Base-by-base conservation (phyloP, 2,329 filamentous ascomycete genomes). In the Anisogramma anomala region DNA sequence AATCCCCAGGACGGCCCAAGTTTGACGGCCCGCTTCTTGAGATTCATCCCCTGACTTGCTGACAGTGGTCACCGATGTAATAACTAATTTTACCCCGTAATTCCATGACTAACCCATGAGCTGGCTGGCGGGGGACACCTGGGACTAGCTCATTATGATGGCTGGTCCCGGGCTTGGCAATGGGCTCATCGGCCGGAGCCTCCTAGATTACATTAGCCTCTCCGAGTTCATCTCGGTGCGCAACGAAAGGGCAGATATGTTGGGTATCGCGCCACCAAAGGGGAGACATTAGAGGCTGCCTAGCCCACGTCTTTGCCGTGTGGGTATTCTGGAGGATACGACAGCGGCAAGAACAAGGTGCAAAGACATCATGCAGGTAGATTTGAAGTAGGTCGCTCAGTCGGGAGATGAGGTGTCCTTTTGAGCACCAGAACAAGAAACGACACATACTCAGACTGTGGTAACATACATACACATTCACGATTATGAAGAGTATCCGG, bases 131-230 rank as follows among this genome's bases (percentile, higher is more conserved):
- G 43, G 46, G 18, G 28, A 46, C 15, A 47, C 54, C 36, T 51
- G 46, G 15, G 52, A 58, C 44, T 58, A 59, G 44, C 51, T 54
- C 19, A 53, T 62, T 19, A 53, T 54, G 9, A 49, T 47, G 11
- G 56, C 51, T 4, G 47, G 48, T 18, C 48, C 53, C 26, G 47
- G 46, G 6, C 32, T 41, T 19, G 55, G 54, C 14, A 48, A 55
- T 33, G 50, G 48, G 31, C 37, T 59, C 33, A 40, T 59, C 35
- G 52, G 49, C 13, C 48, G 50, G 46, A 47, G 52, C 25, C 52
- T 54, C 30, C 49, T 59, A 36, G 50, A 56, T 46, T 50, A 59
- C 33, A 52, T 56, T 36, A 50, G 53, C 35, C 41, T 52, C 35
- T 39, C 52, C 27, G 52, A 57, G 42, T 57, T 49, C 25, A 38